Conservation (phyloP, 148 eudicot species). For the Silene uniflora region DNA sequence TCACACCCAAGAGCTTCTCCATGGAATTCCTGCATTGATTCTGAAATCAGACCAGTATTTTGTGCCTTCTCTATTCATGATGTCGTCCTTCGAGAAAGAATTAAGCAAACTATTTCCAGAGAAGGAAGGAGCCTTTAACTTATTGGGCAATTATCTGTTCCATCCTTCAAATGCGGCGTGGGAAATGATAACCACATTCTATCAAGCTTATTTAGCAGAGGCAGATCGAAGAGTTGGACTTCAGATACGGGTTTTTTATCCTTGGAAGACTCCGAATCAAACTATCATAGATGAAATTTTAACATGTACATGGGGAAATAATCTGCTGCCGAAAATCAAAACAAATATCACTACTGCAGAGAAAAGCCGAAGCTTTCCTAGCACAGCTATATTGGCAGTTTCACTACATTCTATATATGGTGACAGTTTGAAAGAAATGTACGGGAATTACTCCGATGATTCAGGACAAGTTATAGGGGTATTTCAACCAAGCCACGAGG, state of each 20-base stretch:
- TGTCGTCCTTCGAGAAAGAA: too few relatives aligned
- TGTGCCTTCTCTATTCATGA: too few relatives aligned
- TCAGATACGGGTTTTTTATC: neutral
- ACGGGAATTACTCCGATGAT: neutral
- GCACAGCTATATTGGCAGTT: neutral
- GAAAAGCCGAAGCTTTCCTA: neutral
- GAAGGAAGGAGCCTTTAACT: too few relatives aligned
- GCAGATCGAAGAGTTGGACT: neutral
- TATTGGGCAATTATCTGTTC: too few relatives aligned
- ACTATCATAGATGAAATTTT: neutral
- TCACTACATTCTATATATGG: neutral
- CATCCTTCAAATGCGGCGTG: too few relatives aligned
- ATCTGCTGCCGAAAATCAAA: neutral
- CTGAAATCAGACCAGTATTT: too few relatives aligned
- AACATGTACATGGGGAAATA: neutral
- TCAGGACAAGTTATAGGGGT: neutral
- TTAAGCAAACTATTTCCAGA: too few relatives aligned
- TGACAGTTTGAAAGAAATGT: neutral
- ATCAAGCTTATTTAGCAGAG: too few relatives aligned
- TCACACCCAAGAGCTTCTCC: too few relatives aligned
- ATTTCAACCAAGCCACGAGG: neutral
- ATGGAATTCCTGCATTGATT: too few relatives aligned
- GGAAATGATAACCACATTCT: too few relatives aligned
- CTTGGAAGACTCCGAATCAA: neutral
- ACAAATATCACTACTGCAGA: neutral